Evolutionary conservation across 768 basidiomycete genomes (phyloP).

Genomic region (Suillus plorans): DNA sequence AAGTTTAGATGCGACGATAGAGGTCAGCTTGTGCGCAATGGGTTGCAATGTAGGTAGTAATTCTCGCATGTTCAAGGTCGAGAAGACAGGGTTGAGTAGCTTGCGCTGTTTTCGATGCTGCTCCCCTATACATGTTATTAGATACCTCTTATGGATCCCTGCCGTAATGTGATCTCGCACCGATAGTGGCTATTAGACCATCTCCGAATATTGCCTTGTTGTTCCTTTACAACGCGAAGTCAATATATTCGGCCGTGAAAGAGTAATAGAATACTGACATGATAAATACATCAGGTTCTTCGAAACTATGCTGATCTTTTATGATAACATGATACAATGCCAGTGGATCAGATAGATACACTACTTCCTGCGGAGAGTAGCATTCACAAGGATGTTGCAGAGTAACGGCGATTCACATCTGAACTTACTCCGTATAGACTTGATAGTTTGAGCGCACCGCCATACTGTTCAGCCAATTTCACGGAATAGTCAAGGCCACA

Average conservation of each 20-base stretch:
- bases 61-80: conserved; percentile 38
- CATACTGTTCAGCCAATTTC: neutral
- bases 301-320: conserved; percentile 50
- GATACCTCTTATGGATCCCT: conserved; percentile 16
- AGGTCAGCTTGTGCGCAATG: neutral
- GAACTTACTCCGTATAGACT: conserved; percentile 1
- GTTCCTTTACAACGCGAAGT: conserved; percentile 26
- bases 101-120: conserved; percentile 43
- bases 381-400: conserved; percentile 7
- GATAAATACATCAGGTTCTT: conserved; percentile 45
- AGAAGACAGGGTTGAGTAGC: conserved; percentile 46
- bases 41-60: conserved; percentile 20
- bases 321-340: conserved; percentile 47
- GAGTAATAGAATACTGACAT: conserved; percentile 32
- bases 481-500: neutral
- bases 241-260: neutral
- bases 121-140: conserved; percentile 31
- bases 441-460: neutral
- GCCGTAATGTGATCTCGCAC: conserved; percentile 8
- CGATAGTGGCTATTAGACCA: conserved; percentile 36
- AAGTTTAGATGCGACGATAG: neutral
- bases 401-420: conserved; percentile 7
- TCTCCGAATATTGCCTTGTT: conserved; percentile 49
- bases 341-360: conserved; percentile 47
- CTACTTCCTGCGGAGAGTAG: neutral